phyloP scores from a whole-genome alignment of 768 basidiomycete species.

The Serendipita sp. region DNA sequence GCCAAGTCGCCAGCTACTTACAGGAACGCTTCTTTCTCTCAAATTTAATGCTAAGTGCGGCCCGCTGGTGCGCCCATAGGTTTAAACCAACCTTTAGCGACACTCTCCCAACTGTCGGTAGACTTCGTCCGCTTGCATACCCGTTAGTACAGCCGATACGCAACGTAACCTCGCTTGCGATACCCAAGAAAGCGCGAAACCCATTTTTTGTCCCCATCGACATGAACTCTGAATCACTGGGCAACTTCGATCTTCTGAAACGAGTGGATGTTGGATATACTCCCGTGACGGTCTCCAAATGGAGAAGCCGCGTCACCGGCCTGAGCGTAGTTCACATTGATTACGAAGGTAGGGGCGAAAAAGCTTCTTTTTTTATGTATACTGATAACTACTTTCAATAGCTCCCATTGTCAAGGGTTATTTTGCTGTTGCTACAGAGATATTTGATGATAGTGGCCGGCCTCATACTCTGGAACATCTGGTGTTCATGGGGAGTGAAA shows the following conservation, averaged over 20 bases:
- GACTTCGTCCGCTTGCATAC: too few species aligned
- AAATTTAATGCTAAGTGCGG: too few species aligned
- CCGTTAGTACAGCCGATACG: background rate
- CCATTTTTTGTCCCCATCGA: background rate
- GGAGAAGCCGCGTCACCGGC: conserved; percentile 77
- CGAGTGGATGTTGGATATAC: conserved; percentile 61
- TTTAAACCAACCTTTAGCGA: too few species aligned
- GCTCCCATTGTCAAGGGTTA: conserved; percentile 83
- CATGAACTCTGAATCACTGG: conserved; percentile 23
- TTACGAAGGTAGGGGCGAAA: conserved; percentile 49
- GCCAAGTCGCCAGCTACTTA: too few species aligned
- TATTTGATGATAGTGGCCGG: conserved; percentile 87
- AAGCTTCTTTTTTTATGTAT: background rate
- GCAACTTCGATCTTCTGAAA: conserved; percentile 74
- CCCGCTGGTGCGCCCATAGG: too few species aligned
- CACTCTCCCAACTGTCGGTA: too few species aligned
- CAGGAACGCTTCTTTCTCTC: too few species aligned
- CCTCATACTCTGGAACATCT: conserved; percentile 50
- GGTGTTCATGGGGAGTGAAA: conserved; percentile 89
- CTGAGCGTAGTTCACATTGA: conserved; percentile 79
- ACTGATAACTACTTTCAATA: conserved; percentile 16
- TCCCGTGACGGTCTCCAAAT: conserved; percentile 71
- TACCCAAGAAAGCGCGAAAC: background rate
- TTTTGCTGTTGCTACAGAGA: conserved; percentile 81
- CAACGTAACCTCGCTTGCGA: background rate